Evolutionary conservation across 306 rosid species (phyloP), one percentile per base, ranked within the genome.

Genomic region (Cotoneaster glaucophyllus): DNA sequence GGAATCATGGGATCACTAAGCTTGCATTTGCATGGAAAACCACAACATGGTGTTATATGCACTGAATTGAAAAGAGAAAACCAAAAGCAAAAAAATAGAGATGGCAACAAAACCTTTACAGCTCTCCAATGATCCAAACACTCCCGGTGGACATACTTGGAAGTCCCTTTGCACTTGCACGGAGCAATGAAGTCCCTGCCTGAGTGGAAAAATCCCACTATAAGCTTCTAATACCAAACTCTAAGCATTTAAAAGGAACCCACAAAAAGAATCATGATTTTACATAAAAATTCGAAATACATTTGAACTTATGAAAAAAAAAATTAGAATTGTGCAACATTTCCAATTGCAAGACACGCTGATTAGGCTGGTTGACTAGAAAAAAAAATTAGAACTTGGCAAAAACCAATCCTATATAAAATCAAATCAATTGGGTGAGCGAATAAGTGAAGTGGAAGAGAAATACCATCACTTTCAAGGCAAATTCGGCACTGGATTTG

Each of bases 41-140:
- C 26, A 25, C 12, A 44, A 19, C 7, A 54, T 32, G 32, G 26
- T 64, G 63, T 18, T 19, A 39, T 15, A 25, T 64, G 24, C 22
- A 52, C 25, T 19, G 2, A 54, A 52, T 67, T 71, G 8, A 24
- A 21, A 62, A 74, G 31, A 69, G 45, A 71, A 57, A 28, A 31
- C 65, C 54, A 53, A 8, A 53, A 19, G 29, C 37, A 14, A 77
- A 76, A 61, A 76, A 65, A 78, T 64, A 69, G 26, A 82, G 77
- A 78, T 56, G 32, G 71, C 32, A 67, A 12, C 45, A 72, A 41
- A 77, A 92, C 99, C 97, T 84, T 92, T 77, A 95, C 82, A 58
- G 99, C 93, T 82, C 99, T 93, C 97, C 99, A 95, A 73, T 95
- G 97, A 85, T 95, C 99, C 90, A 95, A 82, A 78, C 99, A 95